Conservation (phyloP, 1,284 basidiomycete genomes). For the Heterobasidion parviporum region DNA sequence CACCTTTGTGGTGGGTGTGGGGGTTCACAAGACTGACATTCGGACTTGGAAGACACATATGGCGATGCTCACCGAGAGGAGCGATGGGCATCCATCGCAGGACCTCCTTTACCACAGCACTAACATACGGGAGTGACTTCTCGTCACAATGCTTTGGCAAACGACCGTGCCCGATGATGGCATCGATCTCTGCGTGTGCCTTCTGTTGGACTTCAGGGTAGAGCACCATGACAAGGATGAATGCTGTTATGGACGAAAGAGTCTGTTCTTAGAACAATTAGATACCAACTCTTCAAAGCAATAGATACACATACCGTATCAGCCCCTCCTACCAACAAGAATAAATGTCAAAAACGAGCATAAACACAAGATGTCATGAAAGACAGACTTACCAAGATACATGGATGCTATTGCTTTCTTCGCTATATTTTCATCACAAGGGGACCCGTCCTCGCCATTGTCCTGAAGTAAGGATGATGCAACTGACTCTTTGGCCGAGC, state of each 20-base stretch:
- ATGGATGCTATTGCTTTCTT: not conserved
- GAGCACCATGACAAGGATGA: conserved; percentile 12
- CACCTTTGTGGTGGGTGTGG: not conserved
- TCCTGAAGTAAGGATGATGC: not conserved
- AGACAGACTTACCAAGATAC: not conserved
- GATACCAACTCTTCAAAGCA: not conserved
- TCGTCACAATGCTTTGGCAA: conserved; percentile 10
- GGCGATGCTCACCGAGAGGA: not conserved
- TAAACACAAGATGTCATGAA: not conserved
- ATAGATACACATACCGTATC: conserved; percentile 9
- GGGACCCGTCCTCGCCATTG: not conserved
- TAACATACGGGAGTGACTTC: conserved; percentile 9
- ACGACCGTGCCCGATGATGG: conserved; percentile 8
- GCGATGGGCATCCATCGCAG: conserved; percentile 11
- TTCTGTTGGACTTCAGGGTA: conserved; percentile 10
- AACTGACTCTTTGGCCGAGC: not conserved
- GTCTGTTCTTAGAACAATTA: conserved; percentile 2
- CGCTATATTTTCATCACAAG: not conserved
- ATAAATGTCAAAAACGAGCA: not conserved
- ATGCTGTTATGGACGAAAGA: conserved; percentile 5
- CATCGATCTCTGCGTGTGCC: conserved; percentile 12
- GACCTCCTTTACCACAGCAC: conserved; percentile 11
- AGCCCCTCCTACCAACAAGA: conserved; percentile 2
- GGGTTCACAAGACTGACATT: not conserved
- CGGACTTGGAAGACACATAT: no score